Conservation (phyloP, 129 eudicot genomes). For the carrot (Daucus carota) region DH1_v3.0 NC_030388.2:28868501-28869000, state of each 20-base stretch:
- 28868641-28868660: conserved; percentile 60
- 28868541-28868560: conserved; percentile 9
- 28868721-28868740: conserved; percentile 65
- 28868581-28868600: conserved; percentile 83
- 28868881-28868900: too few relatives aligned
- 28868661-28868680: conserved; percentile 60
- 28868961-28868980: too few relatives aligned
- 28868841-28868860: background rate
- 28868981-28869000: too few relatives aligned
- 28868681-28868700: conserved; percentile 61
- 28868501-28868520: conserved; percentile 38
- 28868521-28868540: background rate
- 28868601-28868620: conserved; percentile 83
- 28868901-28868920: too few relatives aligned
- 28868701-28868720: conserved; percentile 86
- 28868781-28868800: conserved; percentile 70
- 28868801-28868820: background rate
- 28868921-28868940: too few relatives aligned
- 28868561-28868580: conserved; percentile 41
- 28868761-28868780: conserved; percentile 89
- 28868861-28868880: too few relatives aligned
- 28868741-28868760: conserved; percentile 63
- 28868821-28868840: background rate
- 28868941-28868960: too few relatives aligned
- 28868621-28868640: conserved; percentile 61